Percentiles rank a stretch among this genome's conserved stretches.
Conservation (phyloP, 2,329 filamentous ascomycete genomes). For the Colletotrichum sp. region DNA sequence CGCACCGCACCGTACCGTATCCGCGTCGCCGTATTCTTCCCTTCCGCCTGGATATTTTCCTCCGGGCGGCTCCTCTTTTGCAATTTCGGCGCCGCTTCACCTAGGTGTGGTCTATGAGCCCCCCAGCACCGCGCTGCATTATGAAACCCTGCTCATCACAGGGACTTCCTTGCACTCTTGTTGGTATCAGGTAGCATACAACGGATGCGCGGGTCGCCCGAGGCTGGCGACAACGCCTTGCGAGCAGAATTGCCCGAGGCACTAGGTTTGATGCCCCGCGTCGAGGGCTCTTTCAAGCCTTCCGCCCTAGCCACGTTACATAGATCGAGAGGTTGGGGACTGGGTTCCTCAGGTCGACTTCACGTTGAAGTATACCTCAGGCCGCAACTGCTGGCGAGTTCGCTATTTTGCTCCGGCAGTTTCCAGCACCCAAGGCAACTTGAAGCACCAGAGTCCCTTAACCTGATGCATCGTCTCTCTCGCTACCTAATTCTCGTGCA, state of each 20-base stretch:
- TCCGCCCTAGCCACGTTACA: background rate
- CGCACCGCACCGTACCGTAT: background rate
- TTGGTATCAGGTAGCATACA: background rate
- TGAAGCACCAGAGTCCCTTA: background rate
- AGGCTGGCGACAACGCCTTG: background rate
- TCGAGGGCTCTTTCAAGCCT: background rate
- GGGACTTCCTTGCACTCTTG: background rate
- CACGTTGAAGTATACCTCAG: background rate
- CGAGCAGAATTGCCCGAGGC: background rate
- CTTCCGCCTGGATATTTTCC: conserved; percentile 12
- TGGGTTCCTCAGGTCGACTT: background rate
- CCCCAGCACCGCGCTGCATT: background rate
- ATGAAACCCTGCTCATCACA: conserved; percentile 1
- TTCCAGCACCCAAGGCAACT: background rate
- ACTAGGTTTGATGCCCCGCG: background rate
- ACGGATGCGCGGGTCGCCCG: background rate
- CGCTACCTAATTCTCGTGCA: background rate
- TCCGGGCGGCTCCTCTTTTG: conserved; percentile 10
- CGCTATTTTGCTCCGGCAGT: background rate
- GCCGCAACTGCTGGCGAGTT: background rate
- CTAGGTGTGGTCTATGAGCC: background rate
- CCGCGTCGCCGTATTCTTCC: background rate
- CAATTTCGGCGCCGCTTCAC: background rate
- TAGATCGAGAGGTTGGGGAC: background rate
- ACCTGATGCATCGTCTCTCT: background rate